Percentiles rank a stretch among this genome's conserved stretches.
Evolutionary conservation across 1,284 basidiomycete species (phyloP).

Genomic region (Irpex sp.): DNA sequence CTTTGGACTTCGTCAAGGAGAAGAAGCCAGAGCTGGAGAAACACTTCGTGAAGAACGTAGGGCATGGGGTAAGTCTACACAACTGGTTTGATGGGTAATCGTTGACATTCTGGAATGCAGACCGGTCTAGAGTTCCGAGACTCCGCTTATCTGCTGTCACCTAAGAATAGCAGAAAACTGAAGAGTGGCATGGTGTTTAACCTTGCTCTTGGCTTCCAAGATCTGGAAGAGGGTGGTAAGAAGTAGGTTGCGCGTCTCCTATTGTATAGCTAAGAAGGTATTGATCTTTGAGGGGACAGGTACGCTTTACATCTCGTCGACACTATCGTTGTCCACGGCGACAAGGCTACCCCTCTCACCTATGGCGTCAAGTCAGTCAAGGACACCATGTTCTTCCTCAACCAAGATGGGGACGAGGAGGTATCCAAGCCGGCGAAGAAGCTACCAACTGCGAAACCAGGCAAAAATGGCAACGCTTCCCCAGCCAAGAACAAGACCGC

Average conservation of each 20-base stretch:
- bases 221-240: constrained; percentile 76
- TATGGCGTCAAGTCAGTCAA: constrained; percentile 81
- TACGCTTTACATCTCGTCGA: constrained; percentile 91
- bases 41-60: constrained; percentile 86
- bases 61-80: constrained; percentile 70
- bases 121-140: constrained; percentile 96
- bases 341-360: constrained; percentile 73
- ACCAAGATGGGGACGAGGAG: constrained; percentile 48
- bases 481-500: constrained; percentile 69
- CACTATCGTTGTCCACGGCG: constrained; percentile 77
- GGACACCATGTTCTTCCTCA: constrained; percentile 88
- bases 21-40: constrained; percentile 83
- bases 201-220: constrained; percentile 81
- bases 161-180: constrained; percentile 76
- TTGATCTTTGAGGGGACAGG: constrained; percentile 34
- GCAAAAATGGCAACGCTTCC: constrained; percentile 50
- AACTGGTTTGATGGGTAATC: background rate
- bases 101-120: constrained; percentile 35
- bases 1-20: constrained; percentile 68
- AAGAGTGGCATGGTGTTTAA: constrained; percentile 85
- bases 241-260: constrained; percentile 45
- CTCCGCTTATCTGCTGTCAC: constrained; percentile 75
- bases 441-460: constrained; percentile 43
- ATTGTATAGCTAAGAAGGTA: background rate
- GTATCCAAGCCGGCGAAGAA: constrained; percentile 51